A percentile compares a stretch with the other conserved stretches of the same genome.
These are phyloP conservation scores for Trichoderma sp. DNA, from an alignment of 2,329 filamentous ascomycete species.

Conservation along the genomic window DNA sequence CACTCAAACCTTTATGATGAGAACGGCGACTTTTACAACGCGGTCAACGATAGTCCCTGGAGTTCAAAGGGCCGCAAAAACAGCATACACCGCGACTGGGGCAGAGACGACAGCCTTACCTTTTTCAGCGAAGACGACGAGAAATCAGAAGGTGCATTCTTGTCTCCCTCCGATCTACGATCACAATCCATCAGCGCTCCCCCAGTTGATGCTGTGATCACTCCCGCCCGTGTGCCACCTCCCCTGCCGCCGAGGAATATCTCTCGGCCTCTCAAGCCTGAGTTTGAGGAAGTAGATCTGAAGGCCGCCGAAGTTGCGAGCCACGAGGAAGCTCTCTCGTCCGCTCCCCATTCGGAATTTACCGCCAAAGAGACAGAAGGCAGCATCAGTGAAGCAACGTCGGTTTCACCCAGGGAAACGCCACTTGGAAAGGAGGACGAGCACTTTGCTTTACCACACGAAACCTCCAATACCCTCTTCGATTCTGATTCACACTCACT, in stretches of 20 bases:
- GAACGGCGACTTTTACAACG: background rate
- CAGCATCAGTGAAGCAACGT: background rate
- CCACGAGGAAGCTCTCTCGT: background rate
- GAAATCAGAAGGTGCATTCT: background rate
- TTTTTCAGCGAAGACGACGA: slow-evolving; percentile 14
- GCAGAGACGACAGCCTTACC: background rate
- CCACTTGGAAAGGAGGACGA: background rate
- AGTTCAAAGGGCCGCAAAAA: background rate
- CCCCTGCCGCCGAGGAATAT: slow-evolving; percentile 12
- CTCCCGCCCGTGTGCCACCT: background rate
- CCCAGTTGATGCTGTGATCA: background rate
- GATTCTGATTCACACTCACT: slow-evolving; percentile 11
- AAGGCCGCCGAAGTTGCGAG: background rate
- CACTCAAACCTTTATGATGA: background rate
- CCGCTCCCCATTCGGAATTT: background rate
- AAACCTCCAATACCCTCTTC: background rate
- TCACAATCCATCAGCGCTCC: slow-evolving; percentile 1
- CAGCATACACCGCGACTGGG: slow-evolving; percentile 9
- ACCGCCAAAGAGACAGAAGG: background rate
- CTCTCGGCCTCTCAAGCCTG: background rate
- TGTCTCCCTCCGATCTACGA: background rate
- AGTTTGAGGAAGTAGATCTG: slow-evolving; percentile 13
- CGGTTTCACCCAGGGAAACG: background rate
- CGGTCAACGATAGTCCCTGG: slow-evolving; percentile 13
- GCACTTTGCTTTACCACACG: background rate